Evolutionary conservation across 2,329 filamentous ascomycete genomes (phyloP), one percentile per base, ranked within the genome.

Genomic region (Ophiocordyceps robertsii): DNA sequence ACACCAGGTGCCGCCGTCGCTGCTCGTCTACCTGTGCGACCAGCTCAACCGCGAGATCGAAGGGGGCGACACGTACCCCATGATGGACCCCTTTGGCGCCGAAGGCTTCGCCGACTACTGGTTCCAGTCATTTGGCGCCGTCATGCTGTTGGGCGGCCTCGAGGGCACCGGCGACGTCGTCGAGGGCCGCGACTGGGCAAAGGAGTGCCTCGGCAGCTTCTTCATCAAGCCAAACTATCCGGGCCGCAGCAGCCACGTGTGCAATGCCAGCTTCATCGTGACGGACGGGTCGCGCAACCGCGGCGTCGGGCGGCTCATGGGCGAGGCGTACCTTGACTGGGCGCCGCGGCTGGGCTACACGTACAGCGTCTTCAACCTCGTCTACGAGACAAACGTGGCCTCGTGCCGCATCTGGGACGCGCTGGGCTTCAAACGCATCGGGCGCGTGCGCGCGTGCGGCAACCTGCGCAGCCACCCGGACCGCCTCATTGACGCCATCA

Each of bases 181-280:
- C 51, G 63, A 79, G 63, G 62, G 71, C 61, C 68, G 70, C 49
- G 84, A 90, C 61, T 94, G 88, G 87, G 75, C 78, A 49, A 80
- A 80, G 55, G 73, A 83, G 53, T 94, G 87, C 54, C 67, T 95
- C 37, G 88, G 88, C 44, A 93, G 85, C 64, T 94, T 94, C 64
- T 93, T 92, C 64, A 84, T 94, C 70, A 89, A 92, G 66, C 87
- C 88, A 39, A 94, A 95, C 62, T 95, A 94, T 60, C 87, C 88
- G 0, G 88, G 88, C 39, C 75, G 88, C 45, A 92, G 84, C 64
- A 92, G 84, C 61, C 88, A 95, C 67, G 77, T 94, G 40, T 94
- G 86, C 68, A 95, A 93, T 56, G 89, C 77, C 45, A 82, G 80
- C 29, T 86, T 88, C 56, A 68, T 88, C 41, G 82, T 86, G 46